Evolutionary conservation across 306 rosid genomes (phyloP).

Genomic region (Adenanthera pavonina): DNA sequence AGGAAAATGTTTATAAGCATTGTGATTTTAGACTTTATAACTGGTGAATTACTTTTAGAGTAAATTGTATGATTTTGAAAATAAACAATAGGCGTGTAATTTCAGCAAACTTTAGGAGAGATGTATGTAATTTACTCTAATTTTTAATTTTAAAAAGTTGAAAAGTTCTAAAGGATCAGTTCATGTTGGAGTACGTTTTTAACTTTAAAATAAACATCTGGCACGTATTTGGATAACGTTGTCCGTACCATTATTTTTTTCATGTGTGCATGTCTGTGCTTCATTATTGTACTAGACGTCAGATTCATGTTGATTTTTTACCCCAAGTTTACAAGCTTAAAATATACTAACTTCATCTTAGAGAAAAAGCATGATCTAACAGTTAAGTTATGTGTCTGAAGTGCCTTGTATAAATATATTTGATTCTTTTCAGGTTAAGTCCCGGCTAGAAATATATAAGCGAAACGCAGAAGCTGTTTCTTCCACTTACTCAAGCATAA

Average conservation of each 20-base stretch:
- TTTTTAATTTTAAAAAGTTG: neutral
- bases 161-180: constrained; percentile 4
- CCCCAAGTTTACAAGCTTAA: constrained; percentile 24
- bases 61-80: neutral
- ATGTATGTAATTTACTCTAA: too few species aligned
- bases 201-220: neutral
- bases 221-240: neutral
- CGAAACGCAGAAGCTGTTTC: constrained; percentile 75
- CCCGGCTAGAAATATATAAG: constrained; percentile 83
- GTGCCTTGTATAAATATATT: constrained; percentile 10
- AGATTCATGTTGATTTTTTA: neutral
- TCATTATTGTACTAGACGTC: neutral
- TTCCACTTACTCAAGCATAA: constrained; percentile 66
- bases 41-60: constrained; percentile 23
- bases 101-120: too few species aligned
- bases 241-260: neutral
- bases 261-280: neutral
- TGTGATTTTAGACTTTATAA: neutral
- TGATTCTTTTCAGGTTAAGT: constrained; percentile 63
- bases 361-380: neutral
- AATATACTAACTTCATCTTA: constrained; percentile 21
- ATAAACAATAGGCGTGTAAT: neutral
- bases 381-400: constrained; percentile 18
- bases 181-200: neutral
- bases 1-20: neutral